Conservation (phyloP, 768 basidiomycete species). For the Leccinum truebloodii region DNA sequence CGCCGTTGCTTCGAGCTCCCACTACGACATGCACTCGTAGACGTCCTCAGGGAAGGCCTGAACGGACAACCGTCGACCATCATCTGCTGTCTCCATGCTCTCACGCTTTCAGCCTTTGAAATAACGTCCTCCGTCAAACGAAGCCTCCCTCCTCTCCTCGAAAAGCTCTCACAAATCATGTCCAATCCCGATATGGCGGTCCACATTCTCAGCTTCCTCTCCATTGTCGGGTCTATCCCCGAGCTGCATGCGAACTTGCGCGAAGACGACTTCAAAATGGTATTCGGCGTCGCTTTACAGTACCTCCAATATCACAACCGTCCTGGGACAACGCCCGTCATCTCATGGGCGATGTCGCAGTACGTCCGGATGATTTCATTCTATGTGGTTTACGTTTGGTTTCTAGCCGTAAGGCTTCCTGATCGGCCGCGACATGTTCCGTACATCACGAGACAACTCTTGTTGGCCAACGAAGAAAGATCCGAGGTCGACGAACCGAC, state of each 20-base stretch:
- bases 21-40: conserved; percentile 68
- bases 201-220: conserved; percentile 93
- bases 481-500: conserved; percentile 81
- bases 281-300: conserved; percentile 91
- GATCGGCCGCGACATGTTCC: conserved; percentile 81
- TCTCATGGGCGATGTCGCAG: conserved; percentile 87
- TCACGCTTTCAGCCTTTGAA: conserved; percentile 87
- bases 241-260: conserved; percentile 87
- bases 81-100: conserved; percentile 87
- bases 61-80: conserved; percentile 73
- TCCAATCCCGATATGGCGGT: conserved; percentile 90
- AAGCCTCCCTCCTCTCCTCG: conserved; percentile 75
- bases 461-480: conserved; percentile 80
- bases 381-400: conserved; percentile 93
- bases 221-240: conserved; percentile 80
- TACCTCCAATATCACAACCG: conserved; percentile 92
- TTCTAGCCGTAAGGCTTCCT: conserved; percentile 79
- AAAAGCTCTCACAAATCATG: conserved; percentile 91
- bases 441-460: conserved; percentile 83
- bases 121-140: conserved; percentile 80
- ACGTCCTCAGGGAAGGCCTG: conserved; percentile 69
- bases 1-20: conserved; percentile 71
- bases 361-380: conserved; percentile 90
- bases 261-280: conserved; percentile 86
- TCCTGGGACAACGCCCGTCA: conserved; percentile 53